Evolutionary conservation across 2,329 filamentous ascomycete genomes (phyloP).

Genomic region (Rachicladosporium sp.): DNA sequence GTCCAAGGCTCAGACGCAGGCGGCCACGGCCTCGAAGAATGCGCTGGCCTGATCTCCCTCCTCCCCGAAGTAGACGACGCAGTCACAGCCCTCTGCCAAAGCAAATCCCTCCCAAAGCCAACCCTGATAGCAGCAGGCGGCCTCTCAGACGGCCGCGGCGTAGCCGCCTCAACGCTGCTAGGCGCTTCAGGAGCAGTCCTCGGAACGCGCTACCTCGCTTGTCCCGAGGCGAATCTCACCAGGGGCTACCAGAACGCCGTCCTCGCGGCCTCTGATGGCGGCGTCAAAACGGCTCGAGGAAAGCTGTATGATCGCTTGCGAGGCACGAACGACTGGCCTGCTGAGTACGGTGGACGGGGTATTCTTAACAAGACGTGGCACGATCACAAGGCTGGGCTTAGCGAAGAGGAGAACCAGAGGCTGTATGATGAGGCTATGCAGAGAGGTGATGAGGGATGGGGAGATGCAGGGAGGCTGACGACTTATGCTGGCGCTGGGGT

Average conservation of each 20-base stretch:
- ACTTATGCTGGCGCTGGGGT: constrained; percentile 52
- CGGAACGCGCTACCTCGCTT: constrained; percentile 52
- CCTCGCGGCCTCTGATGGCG: constrained; percentile 37
- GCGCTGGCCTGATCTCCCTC: constrained; percentile 43
- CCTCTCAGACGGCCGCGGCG: constrained; percentile 44
- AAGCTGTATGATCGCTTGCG: constrained; percentile 42
- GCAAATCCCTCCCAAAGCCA: constrained; percentile 13
- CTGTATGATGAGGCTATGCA: constrained; percentile 37
- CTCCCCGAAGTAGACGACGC: constrained; percentile 45
- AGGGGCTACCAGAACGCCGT: constrained; percentile 37
- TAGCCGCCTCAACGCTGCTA: constrained; percentile 43
- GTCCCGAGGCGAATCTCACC: constrained; percentile 34
- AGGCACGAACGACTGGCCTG: constrained; percentile 48
- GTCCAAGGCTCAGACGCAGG: constrained; percentile 53
- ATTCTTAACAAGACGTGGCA: constrained; percentile 43
- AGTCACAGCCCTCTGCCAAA: constrained; percentile 21
- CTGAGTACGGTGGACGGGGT: constrained; percentile 44
- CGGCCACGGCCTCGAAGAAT: constrained; percentile 47
- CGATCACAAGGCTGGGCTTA: constrained; percentile 29
- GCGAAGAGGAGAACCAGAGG: constrained; percentile 31
- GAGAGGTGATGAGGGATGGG: constrained; percentile 42
- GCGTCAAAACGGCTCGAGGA: constrained; percentile 36
- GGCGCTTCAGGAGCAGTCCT: constrained; percentile 43
- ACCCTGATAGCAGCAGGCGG: constrained; percentile 47
- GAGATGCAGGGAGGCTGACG: constrained; percentile 42